Evolutionary conservation across 441 rosid genomes (phyloP).

Genomic region (Melastoma candidum): DNA sequence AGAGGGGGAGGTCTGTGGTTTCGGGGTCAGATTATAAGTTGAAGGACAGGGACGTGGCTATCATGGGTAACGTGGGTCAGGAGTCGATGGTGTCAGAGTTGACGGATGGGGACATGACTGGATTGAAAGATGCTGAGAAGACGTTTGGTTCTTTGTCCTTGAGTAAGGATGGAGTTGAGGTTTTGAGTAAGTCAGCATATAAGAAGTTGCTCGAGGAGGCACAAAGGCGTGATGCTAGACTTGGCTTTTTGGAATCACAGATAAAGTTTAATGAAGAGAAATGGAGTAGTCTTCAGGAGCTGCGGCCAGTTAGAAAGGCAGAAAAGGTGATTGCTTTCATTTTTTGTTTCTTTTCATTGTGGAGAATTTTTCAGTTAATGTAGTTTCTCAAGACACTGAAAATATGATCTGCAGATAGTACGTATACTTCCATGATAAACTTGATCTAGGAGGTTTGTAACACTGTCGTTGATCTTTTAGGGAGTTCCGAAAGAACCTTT

Average conservation of each 20-base stretch:
- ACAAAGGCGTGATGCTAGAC: constrained; percentile 34
- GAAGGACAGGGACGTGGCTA: constrained; percentile 3
- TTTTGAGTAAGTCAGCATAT: constrained; percentile 40
- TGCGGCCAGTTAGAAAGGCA: constrained; percentile 31
- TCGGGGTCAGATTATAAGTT: constrained; percentile 10
- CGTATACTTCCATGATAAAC: no score
- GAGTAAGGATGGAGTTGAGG: constrained; percentile 20
- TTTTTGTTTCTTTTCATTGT: constrained; percentile 1
- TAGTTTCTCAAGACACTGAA: neutral
- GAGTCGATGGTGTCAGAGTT: constrained; percentile 27
- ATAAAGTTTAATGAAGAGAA: constrained; percentile 47
- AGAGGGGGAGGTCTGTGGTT: constrained; percentile 5
- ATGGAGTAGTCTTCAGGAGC: constrained; percentile 23
- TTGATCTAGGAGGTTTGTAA: no score
- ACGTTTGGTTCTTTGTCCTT: constrained; percentile 32
- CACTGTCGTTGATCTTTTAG: constrained; percentile 24
- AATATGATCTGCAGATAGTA: neutral
- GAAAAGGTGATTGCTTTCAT: constrained; percentile 20
- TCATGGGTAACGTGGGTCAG: constrained; percentile 10
- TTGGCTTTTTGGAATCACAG: constrained; percentile 42
- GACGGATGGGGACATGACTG: constrained; percentile 24
- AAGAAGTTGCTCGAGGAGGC: constrained; percentile 51
- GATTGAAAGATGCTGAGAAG: constrained; percentile 31
- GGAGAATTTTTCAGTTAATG: constrained; percentile 2
- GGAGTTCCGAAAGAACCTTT: constrained; percentile 48